Base-by-base conservation (phyloP, 108 stramenopile genomes). In the Craspedostauros australis region DNA sequence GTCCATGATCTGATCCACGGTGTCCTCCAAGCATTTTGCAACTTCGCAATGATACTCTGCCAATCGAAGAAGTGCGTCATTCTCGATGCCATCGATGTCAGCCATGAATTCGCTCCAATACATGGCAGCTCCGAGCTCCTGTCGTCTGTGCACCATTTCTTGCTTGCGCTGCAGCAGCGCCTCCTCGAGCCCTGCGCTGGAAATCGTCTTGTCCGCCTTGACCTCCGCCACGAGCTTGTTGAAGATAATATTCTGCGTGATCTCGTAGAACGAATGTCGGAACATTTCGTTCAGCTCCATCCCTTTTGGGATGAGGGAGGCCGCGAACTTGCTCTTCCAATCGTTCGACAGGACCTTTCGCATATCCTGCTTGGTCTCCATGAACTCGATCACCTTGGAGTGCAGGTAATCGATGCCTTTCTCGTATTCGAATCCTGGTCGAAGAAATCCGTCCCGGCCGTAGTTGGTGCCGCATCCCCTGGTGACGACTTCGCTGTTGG, bases 271-370 rank as follows among this genome's bases (percentile, higher is more conserved):
- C 1, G 28, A 8, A 14, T 34, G 4, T 0, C 60, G 33, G 39
- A 72, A 72, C 19, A 24, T 38, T 4, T 46, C 21, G 32, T 72
- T 66, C 14, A 55, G 21, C 50, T 72, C 70, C 64, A 72, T 60
- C 14, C 70, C 70, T 11, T 64, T 24, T 14, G 70, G 70, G n/a
- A 72, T 34, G 32, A 72, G 32, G 0, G 70, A 50, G 11, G 70
- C 57, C 23, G 64, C 53, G 50, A 72, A 61, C 45, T 72, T 72
- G 7, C 14, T 37, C 46, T 61, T 72, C 70, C 70, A 72, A 50
- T 65, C 51, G 15, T 32, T 50, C 6, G 70, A 72, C 5, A 65
- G 50, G 30, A 57, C 21, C 22, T 55, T 28, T 8, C 57, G 23
- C 2, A 57, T 7, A 39, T 72, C 51, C 21, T 66, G 64, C 5